Conservation (phyloP, 164 flowering plant species). For the Magnolia changhungtana region DNA sequence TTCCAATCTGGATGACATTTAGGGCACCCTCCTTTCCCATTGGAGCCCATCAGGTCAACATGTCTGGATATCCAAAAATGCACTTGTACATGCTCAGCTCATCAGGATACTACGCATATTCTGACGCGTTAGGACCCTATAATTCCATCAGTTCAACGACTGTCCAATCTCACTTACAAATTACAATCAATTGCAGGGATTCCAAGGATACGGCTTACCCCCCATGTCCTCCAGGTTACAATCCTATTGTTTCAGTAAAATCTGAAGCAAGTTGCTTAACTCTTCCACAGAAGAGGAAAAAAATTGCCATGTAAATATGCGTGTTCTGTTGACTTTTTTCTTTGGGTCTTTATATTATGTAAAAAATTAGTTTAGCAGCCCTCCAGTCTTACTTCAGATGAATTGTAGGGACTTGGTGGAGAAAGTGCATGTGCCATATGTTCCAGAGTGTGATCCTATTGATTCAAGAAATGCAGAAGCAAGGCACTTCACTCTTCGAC, state of each 20-base stretch:
- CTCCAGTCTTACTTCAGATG: background rate
- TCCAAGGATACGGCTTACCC: background rate
- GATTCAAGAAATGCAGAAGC: background rate
- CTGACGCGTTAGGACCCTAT: background rate
- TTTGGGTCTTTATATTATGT: background rate
- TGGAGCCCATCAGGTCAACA: no score
- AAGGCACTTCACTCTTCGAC: slow-evolving; percentile 1
- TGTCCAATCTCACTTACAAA: background rate
- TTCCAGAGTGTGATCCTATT: slow-evolving; percentile 2
- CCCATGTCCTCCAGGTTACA: background rate
- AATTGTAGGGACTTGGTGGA: background rate
- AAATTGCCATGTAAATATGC: background rate
- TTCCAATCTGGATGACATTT: no score
- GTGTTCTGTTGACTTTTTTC: background rate
- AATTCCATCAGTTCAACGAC: background rate
- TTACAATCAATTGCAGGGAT: background rate
- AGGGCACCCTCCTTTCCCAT: background rate
- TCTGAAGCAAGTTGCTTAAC: background rate
- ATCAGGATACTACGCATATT: background rate
- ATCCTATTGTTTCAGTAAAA: background rate
- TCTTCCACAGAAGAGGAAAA: background rate
- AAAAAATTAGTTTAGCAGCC: background rate
- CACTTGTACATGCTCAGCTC: background rate
- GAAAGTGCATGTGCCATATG: background rate
- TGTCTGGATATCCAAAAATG: no score